Evolutionary conservation across 352 stramenopile genomes (phyloP), one percentile per base, ranked within the genome.

Genomic region (Pythium phragmitis): DNA sequence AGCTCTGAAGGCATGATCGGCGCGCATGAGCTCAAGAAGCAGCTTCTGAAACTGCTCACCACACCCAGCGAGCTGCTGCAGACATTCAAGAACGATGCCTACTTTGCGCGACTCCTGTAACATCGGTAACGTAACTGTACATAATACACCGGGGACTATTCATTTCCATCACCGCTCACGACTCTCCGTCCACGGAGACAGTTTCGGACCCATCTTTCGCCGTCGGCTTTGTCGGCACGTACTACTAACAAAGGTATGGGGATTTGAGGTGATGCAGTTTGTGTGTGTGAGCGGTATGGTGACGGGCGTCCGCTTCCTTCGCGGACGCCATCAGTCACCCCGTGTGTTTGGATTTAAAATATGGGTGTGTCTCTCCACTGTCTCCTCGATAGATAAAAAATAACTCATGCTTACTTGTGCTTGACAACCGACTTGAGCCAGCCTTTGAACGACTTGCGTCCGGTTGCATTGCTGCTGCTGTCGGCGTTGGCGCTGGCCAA

Each of bases 91-190:
- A 79, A 80, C 59, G 82, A 95, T 54, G 54, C 74, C 26, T 95
- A 84, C 75, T 92, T 95, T 61, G 78, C 82, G 21, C 71, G 82
- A 12, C 72, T 94, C 47, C 71, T 92, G 39, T 92, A 84, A 36
- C 7, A 39, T 39, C 34, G 28, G 26, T 13, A 54, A 46, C 39
- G 39, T 46, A 41, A 21, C 16, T 54, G 48, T 56, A 17, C 17
- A 57, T 50, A 50, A 61, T 47, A 65, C 33, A 54, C 21, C 26
- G 36, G 37, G 37, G 53, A 41, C 12, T 41, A 14, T 41, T 26
- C 48, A 26, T 39, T 11, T 23, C 21, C 6, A 41, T 11, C 12
- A 5, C 48, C 19, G 13, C 48, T 54, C 26, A 19, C 13, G 2
- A 19, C 39, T 16, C 39, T 46, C 13, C 34, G 34, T 39, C 7